Percentiles rank a stretch among this genome's conserved stretches.
These are phyloP conservation scores for Rhodotorula toruloides DNA, from an alignment of 768 basidiomycete species.

Conservation along the genomic window DNA sequence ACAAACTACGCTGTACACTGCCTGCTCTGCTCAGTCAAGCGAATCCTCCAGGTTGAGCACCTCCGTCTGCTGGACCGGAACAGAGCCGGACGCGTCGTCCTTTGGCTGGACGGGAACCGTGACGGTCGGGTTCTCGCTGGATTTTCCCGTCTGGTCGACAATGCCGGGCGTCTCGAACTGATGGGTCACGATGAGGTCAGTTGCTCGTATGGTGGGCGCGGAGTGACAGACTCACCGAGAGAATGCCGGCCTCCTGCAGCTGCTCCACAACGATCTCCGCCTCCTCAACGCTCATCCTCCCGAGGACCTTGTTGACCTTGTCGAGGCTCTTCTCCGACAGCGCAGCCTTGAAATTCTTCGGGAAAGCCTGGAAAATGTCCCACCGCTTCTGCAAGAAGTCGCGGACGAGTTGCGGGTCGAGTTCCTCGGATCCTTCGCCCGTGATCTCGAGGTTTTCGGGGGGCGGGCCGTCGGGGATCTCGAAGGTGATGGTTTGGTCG, in stretches of 20 bases:
- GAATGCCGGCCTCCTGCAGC: slow-evolving; percentile 80
- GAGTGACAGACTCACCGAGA: slow-evolving; percentile 55
- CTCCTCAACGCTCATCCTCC: slow-evolving; percentile 68
- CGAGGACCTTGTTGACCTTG: slow-evolving; percentile 83
- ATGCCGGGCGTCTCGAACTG: slow-evolving; percentile 34
- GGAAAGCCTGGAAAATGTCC: slow-evolving; percentile 78
- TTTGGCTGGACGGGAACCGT: slow-evolving; percentile 1
- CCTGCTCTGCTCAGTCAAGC: slow-evolving; percentile 22
- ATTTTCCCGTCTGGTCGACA: slow-evolving; percentile 32
- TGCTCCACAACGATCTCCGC: slow-evolving; percentile 77
- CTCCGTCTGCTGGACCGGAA: not conserved
- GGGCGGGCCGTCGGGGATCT: slow-evolving; percentile 91
- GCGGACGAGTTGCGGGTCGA: slow-evolving; percentile 80
- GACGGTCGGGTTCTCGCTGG: slow-evolving; percentile 1
- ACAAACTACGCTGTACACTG: no score
- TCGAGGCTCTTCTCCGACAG: slow-evolving; percentile 69
- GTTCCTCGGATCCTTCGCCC: slow-evolving; percentile 73
- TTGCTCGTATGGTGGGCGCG: no score
- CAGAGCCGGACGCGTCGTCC: no score
- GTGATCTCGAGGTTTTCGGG: slow-evolving; percentile 77
- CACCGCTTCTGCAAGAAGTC: slow-evolving; percentile 81
- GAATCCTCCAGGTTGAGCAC: slow-evolving; percentile 11
- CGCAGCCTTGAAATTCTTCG: slow-evolving; percentile 64
- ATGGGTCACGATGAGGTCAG: not conserved
- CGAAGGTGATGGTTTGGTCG: slow-evolving; percentile 67